Conservation (phyloP, 345 rosid genomes). For the Pugionium cornutum region DNA sequence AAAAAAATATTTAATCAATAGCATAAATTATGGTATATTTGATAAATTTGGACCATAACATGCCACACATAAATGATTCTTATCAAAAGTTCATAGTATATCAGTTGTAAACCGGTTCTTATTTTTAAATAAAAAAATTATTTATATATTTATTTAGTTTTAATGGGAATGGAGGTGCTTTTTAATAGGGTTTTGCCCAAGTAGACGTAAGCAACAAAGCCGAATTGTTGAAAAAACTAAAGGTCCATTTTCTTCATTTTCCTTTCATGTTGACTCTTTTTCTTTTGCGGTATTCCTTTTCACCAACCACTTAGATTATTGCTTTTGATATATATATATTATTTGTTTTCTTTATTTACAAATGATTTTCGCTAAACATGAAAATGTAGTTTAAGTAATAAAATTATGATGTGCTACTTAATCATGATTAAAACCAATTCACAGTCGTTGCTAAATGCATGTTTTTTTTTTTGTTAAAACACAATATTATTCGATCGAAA, state of each 20-base stretch:
- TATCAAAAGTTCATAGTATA: too few species aligned
- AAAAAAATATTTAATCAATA: too few species aligned
- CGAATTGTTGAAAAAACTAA: conserved; percentile 24
- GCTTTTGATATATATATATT: neutral
- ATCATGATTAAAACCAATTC: conserved; percentile 12
- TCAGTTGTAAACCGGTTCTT: too few species aligned
- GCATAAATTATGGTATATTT: too few species aligned
- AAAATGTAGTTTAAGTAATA: conserved; percentile 4
- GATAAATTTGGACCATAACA: too few species aligned
- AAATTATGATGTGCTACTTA: conserved; percentile 3
- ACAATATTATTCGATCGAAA: too few species aligned
- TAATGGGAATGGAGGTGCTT: too few species aligned
- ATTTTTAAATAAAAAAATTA: neutral
- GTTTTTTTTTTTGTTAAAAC: neutral
- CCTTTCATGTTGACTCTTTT: conserved; percentile 29
- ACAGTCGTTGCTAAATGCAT: neutral
- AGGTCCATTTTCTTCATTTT: conserved; percentile 28
- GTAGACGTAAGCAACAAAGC: conserved; percentile 31
- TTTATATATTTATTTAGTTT: neutral
- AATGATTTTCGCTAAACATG: conserved; percentile 25
- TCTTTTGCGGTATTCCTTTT: neutral
- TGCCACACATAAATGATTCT: too few species aligned
- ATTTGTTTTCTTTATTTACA: conserved; percentile 1
- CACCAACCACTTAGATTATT: conserved; percentile 38
- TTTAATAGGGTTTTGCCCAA: conserved; percentile 8